These are phyloP conservation scores for Penicillium maclennaniae DNA, from an alignment of 495 filamentous ascomycete genomes.

Conservation along the genomic window DNA sequence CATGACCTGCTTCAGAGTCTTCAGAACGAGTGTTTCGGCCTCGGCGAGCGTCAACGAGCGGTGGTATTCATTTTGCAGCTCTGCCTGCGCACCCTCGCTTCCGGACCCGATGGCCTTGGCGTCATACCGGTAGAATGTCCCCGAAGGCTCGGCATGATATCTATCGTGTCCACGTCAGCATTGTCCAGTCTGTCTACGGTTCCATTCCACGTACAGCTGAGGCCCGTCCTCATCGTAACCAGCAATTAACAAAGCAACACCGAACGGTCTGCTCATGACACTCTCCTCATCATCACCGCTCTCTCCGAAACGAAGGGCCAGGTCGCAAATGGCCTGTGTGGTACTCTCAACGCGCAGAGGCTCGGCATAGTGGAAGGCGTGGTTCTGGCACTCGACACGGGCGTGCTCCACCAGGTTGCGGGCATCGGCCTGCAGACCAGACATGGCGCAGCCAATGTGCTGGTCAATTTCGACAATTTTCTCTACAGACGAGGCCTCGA, in stretches of 20 bases:
- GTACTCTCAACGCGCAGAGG: conserved; percentile 91
- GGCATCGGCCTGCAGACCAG: conserved; percentile 92
- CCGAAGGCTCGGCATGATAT: conserved; percentile 96
- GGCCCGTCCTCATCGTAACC: conserved; percentile 97
- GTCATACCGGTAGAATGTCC: conserved; percentile 98
- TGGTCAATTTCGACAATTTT: conserved; percentile 99
- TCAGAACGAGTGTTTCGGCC: conserved; percentile 90
- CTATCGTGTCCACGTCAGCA: conserved; percentile 31
- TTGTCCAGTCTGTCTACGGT: neutral
- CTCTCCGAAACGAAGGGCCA: conserved; percentile 95
- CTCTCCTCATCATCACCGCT: conserved; percentile 96
- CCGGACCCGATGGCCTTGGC: conserved; percentile 98
- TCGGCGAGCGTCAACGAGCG: conserved; percentile 92
- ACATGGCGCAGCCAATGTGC: conserved; percentile 99
- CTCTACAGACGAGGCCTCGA: conserved; percentile 95
- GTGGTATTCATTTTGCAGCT: conserved; percentile 97
- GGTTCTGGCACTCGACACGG: conserved; percentile 93
- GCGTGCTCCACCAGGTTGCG: conserved; percentile 96
- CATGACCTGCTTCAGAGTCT: conserved; percentile 99
- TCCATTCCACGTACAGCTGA: conserved; percentile 60
- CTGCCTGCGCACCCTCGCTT: conserved; percentile 93
- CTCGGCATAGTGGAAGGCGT: conserved; percentile 96
- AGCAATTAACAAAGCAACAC: conserved; percentile 93
- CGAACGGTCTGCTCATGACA: conserved; percentile 95
- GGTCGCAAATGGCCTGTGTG: conserved; percentile 96